Evolutionary conservation across 2,329 filamentous ascomycete species (phyloP), one percentile per base, ranked within the genome.

Genomic region (Aspergillus sp.): DNA sequence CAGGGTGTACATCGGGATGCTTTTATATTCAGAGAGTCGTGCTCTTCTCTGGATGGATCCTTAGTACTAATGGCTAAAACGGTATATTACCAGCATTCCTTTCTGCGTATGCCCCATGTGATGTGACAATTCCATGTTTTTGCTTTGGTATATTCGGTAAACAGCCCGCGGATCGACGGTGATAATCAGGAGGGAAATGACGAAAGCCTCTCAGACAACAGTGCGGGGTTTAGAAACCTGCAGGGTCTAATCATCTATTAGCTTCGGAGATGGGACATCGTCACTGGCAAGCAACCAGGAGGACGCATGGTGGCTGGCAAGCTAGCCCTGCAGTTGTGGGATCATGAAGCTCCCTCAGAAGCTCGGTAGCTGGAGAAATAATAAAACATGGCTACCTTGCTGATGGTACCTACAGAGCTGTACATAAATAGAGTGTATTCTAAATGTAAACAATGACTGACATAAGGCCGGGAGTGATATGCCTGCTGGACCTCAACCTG

Each of bases 151-250:
- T 15, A 31, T 45, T 27, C 43, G 43, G 43, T 23, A 5, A 24
- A 23, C 19, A 15, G 21, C 43, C 43, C 43, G 43, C 43, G 43
- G 43, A 45, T 45, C 43, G 43, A 45, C 43, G 43, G 43, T 45
- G 43, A 24, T 45, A 27, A 45, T 45, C 21, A 24, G 43, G 43
- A 45, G 19, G 43, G 27, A 45, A 15, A 6, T 6, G 0, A 45
- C n/a, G 4, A 23, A 12, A 45, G 19, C 43, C 43, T 6, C 43
- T 45, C 6, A 23, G 21, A 21, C 1, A 6, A 44, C 4, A 45
- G 11, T 45, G 43, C 43, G 43, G 43, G 43, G 43, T n/a, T 19
- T 45, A 7, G 19, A n/a, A 15, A 8, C 27, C 21, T 45, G 43
- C 43, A 45, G 21, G 43, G 21, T 24, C 43, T 11, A 11, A 9